phyloP scores from a whole-genome alignment of 2,329 filamentous ascomycete species.

The Lomentospora prolificans region DNA sequence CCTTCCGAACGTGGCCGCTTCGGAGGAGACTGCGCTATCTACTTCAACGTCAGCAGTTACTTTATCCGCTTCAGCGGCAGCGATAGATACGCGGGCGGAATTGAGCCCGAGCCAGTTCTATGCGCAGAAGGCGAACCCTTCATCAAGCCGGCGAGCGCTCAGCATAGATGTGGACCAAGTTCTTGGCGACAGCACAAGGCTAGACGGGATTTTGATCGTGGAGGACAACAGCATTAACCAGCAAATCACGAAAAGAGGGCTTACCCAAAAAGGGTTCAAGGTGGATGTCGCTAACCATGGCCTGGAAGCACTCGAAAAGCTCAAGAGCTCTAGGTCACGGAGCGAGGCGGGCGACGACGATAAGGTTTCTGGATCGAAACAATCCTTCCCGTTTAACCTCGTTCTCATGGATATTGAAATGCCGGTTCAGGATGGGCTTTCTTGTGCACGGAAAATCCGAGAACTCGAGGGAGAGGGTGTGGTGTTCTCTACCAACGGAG shows the following conservation, averaged over 20 bases:
- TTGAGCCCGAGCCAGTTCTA: neutral
- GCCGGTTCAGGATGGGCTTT: conserved; percentile 63
- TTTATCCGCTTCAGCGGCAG: neutral
- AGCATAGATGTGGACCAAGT: neutral
- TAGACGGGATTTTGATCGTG: conserved; percentile 41
- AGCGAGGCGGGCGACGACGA: conserved; percentile 7
- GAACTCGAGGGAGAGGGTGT: conserved; percentile 46
- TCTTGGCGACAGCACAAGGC: conserved; percentile 17
- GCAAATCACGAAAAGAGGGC: conserved; percentile 41
- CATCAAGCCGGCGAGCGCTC: neutral
- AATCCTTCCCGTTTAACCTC: conserved; percentile 37
- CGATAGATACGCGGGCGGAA: neutral
- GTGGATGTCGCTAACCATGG: conserved; percentile 49
- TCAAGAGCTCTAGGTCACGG: conserved; percentile 16
- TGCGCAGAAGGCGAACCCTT: neutral
- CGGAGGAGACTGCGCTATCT: conserved; percentile 29
- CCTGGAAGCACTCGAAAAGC: conserved; percentile 41
- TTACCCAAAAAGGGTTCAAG: conserved; percentile 37
- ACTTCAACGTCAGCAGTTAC: neutral
- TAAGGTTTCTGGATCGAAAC: neutral
- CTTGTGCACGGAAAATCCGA: conserved; percentile 55
- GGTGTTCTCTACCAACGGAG: conserved; percentile 33
- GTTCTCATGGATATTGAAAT: conserved; percentile 72
- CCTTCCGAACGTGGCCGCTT: conserved; percentile 28
- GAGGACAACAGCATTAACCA: conserved; percentile 55